Evolutionary conservation across 169 alveolate species (phyloP), one percentile per base, ranked within the genome.

Genomic region (Prorocentrum cordatum): DNA sequence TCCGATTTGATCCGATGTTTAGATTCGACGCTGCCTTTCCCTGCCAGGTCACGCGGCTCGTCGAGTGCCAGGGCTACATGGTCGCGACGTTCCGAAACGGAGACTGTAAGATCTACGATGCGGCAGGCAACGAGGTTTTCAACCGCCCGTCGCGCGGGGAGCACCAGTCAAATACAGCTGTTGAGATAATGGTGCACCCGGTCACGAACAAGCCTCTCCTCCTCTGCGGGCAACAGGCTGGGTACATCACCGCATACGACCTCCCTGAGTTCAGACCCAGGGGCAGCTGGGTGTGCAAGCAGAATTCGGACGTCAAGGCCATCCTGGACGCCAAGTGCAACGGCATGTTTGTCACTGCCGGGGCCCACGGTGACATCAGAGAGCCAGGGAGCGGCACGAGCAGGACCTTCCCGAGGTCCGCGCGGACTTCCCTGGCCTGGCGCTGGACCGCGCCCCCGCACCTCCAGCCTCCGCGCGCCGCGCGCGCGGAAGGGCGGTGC

Each of bases 221-320:
- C 22, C 68, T 80, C 26, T 80, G 90, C 24, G 90, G 90, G 33
- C 87, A 77, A 9, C 68, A 27, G 31, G 64, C 7, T 35, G 84
- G 70, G 36, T 62, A 80, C 38, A 45, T 80, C 59, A 80, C 90
- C 4, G 90, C 90, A 6, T 80, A 62, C 59, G 90, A 80, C 80
- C 33, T 80, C 50, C 90, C 90, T 7, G 90, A 80, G 90, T 80
- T 80, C 73, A 45, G 79, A 12, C 90, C 90, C 0, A 77, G 90
- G 2, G 90, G 90, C 22, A 80, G 90, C 61, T 61, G 39, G 10
- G 61, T 77, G 73, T 73, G 85, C 58, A n/a, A n/a, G n/a, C n/a
- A n/a, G n/a, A 54, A 73, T 18, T 54, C 73, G 7, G 87, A 77
- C 27, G 87, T 77, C 10, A 77, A 77, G 58, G 83, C 83, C 80